Base-by-base conservation (phyloP, 164 flowering plant genomes). In the Hamamelis virginiana region DNA sequence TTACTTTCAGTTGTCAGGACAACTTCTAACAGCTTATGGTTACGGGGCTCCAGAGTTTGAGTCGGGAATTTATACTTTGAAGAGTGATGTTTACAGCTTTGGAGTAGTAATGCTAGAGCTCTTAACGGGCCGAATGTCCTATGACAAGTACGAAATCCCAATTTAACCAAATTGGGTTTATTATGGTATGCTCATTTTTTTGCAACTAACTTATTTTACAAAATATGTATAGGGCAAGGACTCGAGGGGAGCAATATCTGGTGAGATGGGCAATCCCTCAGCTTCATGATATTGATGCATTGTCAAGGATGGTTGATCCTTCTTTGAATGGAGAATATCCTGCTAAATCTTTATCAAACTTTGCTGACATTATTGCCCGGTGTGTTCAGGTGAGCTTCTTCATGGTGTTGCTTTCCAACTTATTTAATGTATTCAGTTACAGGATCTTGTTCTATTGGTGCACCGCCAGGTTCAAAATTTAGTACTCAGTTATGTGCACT, bases 51-150 rank as follows among this genome's bases (percentile, higher is more conserved):
- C 99, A 41, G 96, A 92, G 72, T 89, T 82, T 50, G 96, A 92
- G 73, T 80, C 87, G 6, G 98, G 96, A 68, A 81, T 81, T 58
- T 95, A 91, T 76, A 91, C 94, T 57, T 55, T 61, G 38, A 75
- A 83, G 77, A 92, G 96, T 83, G 99, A 95, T 80, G 93, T 95
- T 51, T 95, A 90, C 82, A 92, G 98, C 75, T 92, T 95, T 84
- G 99, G 99, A 28, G 97, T 91, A 52, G 97, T 95, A 55, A 90
- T 95, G 97, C 70, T 95, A 57, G 99, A 95, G 80, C 90, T 95
- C 50, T 83, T 95, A 63, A 92, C 99, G 3, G 99, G 98, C 46
- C 80, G 97, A 52, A 89, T 80, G 77, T 79, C 98, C 47, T 72
- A 85, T 63, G 98, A 95, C 83, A 85, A 90, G 99, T 95, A 74